phyloP scores from a whole-genome alignment of 2,329 filamentous ascomycete species.

The Fonsecaea pugnacius region DNA sequence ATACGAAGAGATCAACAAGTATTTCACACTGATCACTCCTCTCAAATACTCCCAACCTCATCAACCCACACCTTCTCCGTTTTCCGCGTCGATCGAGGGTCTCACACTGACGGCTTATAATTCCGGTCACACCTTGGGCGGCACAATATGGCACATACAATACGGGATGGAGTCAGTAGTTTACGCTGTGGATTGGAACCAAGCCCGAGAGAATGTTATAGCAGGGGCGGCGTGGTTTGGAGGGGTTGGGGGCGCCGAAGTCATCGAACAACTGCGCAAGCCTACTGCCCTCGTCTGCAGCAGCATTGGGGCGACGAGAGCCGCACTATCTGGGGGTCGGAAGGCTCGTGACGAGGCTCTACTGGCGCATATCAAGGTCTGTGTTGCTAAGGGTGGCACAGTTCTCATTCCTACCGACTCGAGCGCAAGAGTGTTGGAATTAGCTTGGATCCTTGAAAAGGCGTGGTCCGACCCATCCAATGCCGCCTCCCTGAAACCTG shows the following conservation, averaged over 20 bases:
- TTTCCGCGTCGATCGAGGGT: conserved; percentile 85
- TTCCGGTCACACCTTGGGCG: conserved; percentile 91
- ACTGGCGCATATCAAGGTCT: conserved; percentile 77
- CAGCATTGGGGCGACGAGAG: conserved; percentile 75
- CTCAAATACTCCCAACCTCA: conserved; percentile 97
- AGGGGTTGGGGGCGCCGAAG: conserved; percentile 79
- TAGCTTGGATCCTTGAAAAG: conserved; percentile 90
- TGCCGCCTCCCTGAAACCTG: conserved; percentile 55
- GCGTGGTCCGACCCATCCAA: conserved; percentile 73
- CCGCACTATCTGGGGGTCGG: conserved; percentile 71
- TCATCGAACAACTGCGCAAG: conserved; percentile 90
- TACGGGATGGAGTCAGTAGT: conserved; percentile 96
- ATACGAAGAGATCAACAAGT: conserved; percentile 84
- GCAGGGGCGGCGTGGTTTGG: conserved; percentile 93
- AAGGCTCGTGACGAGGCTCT: conserved; percentile 84
- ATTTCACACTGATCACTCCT: conserved; percentile 87
- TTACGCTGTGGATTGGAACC: conserved; percentile 98
- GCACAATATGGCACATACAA: conserved; percentile 98
- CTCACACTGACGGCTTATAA: conserved; percentile 96
- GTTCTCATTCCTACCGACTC: conserved; percentile 94
- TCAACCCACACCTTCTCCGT: conserved; percentile 82
- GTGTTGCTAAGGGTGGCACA: conserved; percentile 80
- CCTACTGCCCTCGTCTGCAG: conserved; percentile 94
- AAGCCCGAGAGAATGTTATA: conserved; percentile 93
- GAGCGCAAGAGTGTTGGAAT: conserved; percentile 87